Percentiles rank a stretch among this genome's conserved stretches.
Evolutionary conservation across 2,329 filamentous ascomycete genomes (phyloP).

Genomic region (Botrytis tulipae): DNA sequence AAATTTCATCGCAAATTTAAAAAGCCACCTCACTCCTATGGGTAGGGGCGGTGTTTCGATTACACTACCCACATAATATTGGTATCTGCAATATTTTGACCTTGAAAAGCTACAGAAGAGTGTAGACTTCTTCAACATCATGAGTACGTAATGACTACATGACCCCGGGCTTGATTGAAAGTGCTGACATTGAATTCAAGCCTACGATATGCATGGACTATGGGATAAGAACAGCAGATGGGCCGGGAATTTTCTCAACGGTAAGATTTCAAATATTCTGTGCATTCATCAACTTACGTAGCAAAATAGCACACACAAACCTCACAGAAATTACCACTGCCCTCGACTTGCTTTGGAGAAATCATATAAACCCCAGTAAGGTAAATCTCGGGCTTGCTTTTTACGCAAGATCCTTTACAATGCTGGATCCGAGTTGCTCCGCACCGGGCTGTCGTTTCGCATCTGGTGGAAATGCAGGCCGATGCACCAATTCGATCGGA

Average conservation of each 20-base stretch:
- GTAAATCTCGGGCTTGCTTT: slow-evolving; percentile 47
- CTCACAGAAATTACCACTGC: slow-evolving; percentile 46
- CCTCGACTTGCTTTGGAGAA: slow-evolving; percentile 48
- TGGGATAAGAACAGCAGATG: slow-evolving; percentile 22
- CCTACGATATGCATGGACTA: slow-evolving; percentile 39
- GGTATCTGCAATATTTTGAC: too few species aligned
- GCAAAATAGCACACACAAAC: slow-evolving; percentile 43
- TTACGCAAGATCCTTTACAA: slow-evolving; percentile 42
- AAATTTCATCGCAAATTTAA: too few species aligned
- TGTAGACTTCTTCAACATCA: too few species aligned
- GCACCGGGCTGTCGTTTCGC: slow-evolving; percentile 28
- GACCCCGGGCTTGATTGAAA: too few species aligned
- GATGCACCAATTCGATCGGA: slow-evolving; percentile 6
- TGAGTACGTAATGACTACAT: slow-evolving; percentile 28
- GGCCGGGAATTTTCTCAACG: slow-evolving; percentile 36
- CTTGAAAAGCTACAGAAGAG: too few species aligned
- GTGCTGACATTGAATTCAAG: neutral
- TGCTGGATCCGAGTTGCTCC: slow-evolving; percentile 29
- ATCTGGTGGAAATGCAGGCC: slow-evolving; percentile 26
- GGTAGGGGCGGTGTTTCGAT: slow-evolving; percentile 1
- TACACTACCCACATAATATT: too few species aligned
- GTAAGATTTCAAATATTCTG: slow-evolving; percentile 23
- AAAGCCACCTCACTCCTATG: slow-evolving; percentile 32
- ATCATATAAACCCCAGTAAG: slow-evolving; percentile 43
- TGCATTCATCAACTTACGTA: too few species aligned